These are phyloP conservation scores for Fusarium sarcochroum DNA, from an alignment of 2,329 filamentous ascomycete genomes.

Conservation along the genomic window DNA sequence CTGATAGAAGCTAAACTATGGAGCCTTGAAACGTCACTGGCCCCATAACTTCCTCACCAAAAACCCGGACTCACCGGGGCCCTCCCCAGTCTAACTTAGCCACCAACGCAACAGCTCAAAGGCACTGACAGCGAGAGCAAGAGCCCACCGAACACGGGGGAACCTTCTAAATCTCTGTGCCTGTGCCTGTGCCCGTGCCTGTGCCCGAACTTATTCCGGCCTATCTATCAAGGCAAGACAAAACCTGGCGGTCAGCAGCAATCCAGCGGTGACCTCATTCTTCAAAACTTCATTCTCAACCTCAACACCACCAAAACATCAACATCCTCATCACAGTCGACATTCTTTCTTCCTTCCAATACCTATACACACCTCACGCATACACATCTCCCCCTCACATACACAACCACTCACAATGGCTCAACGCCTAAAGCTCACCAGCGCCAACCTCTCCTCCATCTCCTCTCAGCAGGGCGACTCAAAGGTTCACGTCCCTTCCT, in stretches of 20 bases:
- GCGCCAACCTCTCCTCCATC: conserved; percentile 44
- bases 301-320: conserved; percentile 11
- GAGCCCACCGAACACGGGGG: conserved; percentile 35
- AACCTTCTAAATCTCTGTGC: conserved; percentile 33
- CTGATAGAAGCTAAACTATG: conserved; percentile 29
- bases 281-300: conserved; percentile 12
- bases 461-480: conserved; percentile 39
- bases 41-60: conserved; percentile 29
- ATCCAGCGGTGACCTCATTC: conserved; percentile 38
- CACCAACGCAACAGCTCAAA: conserved; percentile 3
- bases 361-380: not conserved
- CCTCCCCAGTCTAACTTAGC: conserved; percentile 28
- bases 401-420: conserved; percentile 21
- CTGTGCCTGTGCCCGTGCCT: no score
- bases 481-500: conserved; percentile 55
- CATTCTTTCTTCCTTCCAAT: not conserved
- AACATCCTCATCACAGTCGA: not conserved
- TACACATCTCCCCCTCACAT: not conserved
- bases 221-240: conserved; percentile 27
- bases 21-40: conserved; percentile 27
- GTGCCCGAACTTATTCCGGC: conserved; percentile 38
- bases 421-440: conserved; percentile 48
- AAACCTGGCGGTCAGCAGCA: conserved; percentile 41
- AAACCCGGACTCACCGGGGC: conserved; percentile 17
- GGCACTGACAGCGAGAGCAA: not conserved